Evolutionary conservation across 805 yeast genomes (phyloP).

Genomic region (Limtongia smithiae): DNA sequence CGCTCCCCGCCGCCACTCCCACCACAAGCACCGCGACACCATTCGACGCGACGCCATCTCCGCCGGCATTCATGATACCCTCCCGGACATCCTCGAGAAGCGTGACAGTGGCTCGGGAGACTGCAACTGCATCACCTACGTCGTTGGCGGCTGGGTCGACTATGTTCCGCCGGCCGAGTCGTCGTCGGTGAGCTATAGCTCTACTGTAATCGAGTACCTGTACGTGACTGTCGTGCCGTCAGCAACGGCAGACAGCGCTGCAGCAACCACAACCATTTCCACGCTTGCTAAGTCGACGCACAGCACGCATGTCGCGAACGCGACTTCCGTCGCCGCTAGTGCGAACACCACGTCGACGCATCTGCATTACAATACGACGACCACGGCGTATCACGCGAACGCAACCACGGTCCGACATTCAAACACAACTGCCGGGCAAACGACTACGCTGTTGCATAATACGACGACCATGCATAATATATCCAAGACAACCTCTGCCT

Average conservation of each 20-base stretch:
- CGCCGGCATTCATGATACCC: constrained; percentile 1
- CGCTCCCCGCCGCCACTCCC: no score
- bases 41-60: constrained; percentile 18
- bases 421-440: not conserved
- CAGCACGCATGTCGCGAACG: no score
- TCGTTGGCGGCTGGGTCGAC: constrained; percentile 19
- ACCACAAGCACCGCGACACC: no score
- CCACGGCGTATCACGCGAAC: not conserved
- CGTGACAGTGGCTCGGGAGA: not conserved
- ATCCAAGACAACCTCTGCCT: no score
- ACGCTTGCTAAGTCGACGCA: constrained; percentile 8
- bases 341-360: not conserved
- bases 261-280: constrained; percentile 2
- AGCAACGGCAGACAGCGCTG: constrained; percentile 1
- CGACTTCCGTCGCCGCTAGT: constrained; percentile 10
- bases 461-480: no score
- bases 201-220: not conserved
- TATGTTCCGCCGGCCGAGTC: constrained; percentile 4
- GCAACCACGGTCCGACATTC: not conserved
- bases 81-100: not conserved
- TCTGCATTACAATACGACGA: not conserved
- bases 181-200: not conserved
- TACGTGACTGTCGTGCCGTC: constrained; percentile 5
- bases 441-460: not conserved
- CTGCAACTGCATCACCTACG: constrained; percentile 20